Evolutionary conservation across 2,329 filamentous ascomycete genomes (phyloP), one percentile per base, ranked within the genome.

Genomic region (Xylariaceae sp.): DNA sequence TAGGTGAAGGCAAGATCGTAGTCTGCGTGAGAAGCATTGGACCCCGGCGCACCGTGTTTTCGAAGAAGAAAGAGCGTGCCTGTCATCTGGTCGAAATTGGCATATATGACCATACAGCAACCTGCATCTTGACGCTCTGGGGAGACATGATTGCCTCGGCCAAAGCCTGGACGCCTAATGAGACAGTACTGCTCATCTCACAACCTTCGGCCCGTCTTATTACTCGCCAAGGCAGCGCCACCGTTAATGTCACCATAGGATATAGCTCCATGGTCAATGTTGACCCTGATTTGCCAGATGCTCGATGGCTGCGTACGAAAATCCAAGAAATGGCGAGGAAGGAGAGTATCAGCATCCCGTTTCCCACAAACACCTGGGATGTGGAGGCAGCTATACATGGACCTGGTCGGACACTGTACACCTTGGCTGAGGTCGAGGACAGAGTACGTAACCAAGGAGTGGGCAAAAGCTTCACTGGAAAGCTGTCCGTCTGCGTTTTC

Each of bases 11-110:
- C 0, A 75, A 69, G 35, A 59, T 81, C 2, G 61, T 81, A 3
- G 70, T 79, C 1, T 74, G 76, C 35, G 71, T 81, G 3, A 75
- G 74, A 54, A 75, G 70, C 40, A 64, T 81, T 37, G 73, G 75
- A 0, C 64, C 65, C 5, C 67, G 64, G 35, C 75, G 71, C 56
- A 68, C 50, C 60, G 64, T 78, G 19, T 35, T 44, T 8, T 64
- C 65, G 3, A 70, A 66, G 41, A 74, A 71, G 46, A 66, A 64
- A 18, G 63, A 67, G 28, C 66, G 65, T 23, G 61, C 63, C 9
- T 60, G 64, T 1, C 64, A 72, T 19, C 60, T 74, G 9, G 52
- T 71, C 17, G 71, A 73, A 31, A 56, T 81, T 3, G 59, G 63
- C 4, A 57, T 81, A 8, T 76, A 77, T 49, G 78, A 82, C 52